Base-by-base conservation (phyloP, 805 yeast species). In the Pichia pseudocactophila region DNA sequence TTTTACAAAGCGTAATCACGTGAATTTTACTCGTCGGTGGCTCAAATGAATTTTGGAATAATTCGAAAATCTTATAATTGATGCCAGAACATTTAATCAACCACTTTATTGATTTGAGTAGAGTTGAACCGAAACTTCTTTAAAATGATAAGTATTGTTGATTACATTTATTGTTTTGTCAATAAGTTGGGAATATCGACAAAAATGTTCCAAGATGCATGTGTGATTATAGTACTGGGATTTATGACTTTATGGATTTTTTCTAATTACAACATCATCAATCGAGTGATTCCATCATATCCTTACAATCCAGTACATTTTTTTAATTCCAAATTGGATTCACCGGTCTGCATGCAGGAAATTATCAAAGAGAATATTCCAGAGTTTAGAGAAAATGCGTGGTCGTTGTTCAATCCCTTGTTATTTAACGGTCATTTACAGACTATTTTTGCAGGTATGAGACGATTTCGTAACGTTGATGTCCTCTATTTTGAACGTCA, bases 371-470 rank as follows among this genome's bases (percentile, higher is more conserved):
- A 40, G 19, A 38, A 47, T 10, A 39, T 58, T 3, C 76, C 80
- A 1, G 74, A 64, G 9, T 67, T 80, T 44, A 56, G 58, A 30
- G 55, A 73, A 37, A 70, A 70, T 7, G 57, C 76, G 32, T 68
- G 68, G 51, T 70, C 80, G 50, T 63, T 74, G 58, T 64, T 81
- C 56, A 73, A 76, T 47, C 92, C 92, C 7, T 61, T 73, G 3
- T 58, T 82, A 25, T 76, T 76, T 58, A 78, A 78, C 46, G 96
- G 96, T 19, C 72, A 81, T 43, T 61, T 85, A 22, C 96, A 89
- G 61, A 87, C 96, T 2, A 55, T 82, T 57, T 79, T 76, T 54
- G 76, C 89, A 36, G 73, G 80, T 2, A 61, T 69, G 18, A 74
- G 76, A 31, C 70, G 70, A 43, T 71, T 72, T 44, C 65, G 74